These are phyloP conservation scores for Beauveria sp. DNA, from an alignment of 2,329 filamentous ascomycete genomes.

Conservation along the genomic window DNA sequence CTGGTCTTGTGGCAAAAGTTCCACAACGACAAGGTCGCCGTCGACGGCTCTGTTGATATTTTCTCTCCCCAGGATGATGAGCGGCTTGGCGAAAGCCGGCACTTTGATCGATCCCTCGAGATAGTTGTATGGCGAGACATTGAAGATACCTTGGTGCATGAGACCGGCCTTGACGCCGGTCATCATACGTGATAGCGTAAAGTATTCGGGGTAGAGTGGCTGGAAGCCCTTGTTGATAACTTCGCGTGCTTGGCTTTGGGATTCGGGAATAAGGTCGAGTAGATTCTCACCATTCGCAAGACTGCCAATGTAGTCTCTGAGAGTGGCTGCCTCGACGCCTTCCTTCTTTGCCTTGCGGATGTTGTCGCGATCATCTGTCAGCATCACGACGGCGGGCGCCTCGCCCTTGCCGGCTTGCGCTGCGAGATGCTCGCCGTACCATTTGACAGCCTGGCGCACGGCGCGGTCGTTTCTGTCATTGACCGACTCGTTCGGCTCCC, in stretches of 20 bases:
- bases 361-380: slow-evolving; percentile 89
- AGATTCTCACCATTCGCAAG: slow-evolving; percentile 78
- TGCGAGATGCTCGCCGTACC: slow-evolving; percentile 80
- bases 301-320: slow-evolving; percentile 72
- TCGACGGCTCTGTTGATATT: slow-evolving; percentile 94
- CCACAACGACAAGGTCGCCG: slow-evolving; percentile 86
- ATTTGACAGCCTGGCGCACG: slow-evolving; percentile 75
- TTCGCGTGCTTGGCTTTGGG: slow-evolving; percentile 53
- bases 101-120: slow-evolving; percentile 89
- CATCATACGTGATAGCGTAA: slow-evolving; percentile 83
- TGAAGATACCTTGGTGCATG: slow-evolving; percentile 91
- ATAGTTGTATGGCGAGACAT: slow-evolving; percentile 96
- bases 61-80: slow-evolving; percentile 83
- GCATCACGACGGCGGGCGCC: slow-evolving; percentile 76
- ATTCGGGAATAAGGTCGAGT: slow-evolving; percentile 86
- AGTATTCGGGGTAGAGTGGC: slow-evolving; percentile 84
- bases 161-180: slow-evolving; percentile 84
- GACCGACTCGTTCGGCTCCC: slow-evolving; percentile 73
- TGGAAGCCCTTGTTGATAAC: slow-evolving; percentile 54
- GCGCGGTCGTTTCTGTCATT: slow-evolving; percentile 96
- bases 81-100: slow-evolving; percentile 78
- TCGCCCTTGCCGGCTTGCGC: slow-evolving; percentile 41
- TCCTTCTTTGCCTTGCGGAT: slow-evolving; percentile 73
- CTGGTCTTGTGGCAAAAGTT: slow-evolving; percentile 86
- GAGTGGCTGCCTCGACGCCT: slow-evolving; percentile 58